phyloP scores from a whole-genome alignment of 345 rosid species.

The Heritiera littoralis region DNA sequence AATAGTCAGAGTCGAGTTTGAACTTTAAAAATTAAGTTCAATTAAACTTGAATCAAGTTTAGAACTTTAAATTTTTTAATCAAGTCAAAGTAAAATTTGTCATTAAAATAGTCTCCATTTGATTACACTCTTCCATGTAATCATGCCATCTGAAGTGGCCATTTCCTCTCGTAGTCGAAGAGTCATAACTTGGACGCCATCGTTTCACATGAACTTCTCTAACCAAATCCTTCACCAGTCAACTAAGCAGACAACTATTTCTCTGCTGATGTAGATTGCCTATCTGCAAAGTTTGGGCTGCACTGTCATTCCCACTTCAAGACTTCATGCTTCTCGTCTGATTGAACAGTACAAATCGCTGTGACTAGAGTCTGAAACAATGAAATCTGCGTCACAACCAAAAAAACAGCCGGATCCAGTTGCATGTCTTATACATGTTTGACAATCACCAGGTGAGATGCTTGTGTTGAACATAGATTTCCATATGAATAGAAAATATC shows the following conservation, averaged over 20 bases:
- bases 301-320: conserved; percentile 73
- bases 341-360: conserved; percentile 88
- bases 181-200: background rate
- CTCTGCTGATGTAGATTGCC: conserved; percentile 46
- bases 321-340: conserved; percentile 87
- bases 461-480: background rate
- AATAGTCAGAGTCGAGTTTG: too few species aligned
- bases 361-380: conserved; percentile 28
- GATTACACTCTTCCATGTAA: too few species aligned
- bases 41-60: too few species aligned
- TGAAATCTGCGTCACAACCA: background rate
- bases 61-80: too few species aligned
- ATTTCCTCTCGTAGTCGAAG: too few species aligned
- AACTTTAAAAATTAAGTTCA: too few species aligned
- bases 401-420: background rate
- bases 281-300: conserved; percentile 84
- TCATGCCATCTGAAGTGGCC: too few species aligned
- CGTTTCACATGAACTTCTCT: background rate
- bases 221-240: background rate
- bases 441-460: background rate
- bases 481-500: background rate
- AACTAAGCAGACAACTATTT: background rate
- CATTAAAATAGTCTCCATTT: too few species aligned
- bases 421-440: background rate
- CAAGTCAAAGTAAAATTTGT: too few species aligned